Evolutionary conservation across 1,284 basidiomycete genomes (phyloP), one percentile per base, ranked within the genome.

Genomic region (Tylopilus orsonianus): DNA sequence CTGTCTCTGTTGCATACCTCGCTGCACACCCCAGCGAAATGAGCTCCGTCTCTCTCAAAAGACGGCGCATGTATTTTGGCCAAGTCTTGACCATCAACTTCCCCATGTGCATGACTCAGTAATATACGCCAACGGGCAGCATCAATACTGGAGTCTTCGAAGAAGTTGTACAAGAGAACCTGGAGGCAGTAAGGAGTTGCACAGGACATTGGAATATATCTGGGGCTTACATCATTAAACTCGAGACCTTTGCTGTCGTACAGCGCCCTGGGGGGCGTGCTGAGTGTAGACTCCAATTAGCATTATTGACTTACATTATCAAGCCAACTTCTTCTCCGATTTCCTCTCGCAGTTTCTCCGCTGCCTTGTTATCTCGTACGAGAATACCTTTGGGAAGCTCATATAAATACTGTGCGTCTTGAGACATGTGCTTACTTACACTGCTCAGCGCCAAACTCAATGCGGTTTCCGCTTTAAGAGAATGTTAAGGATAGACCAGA

Each of bases 181-280:
- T 87, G 56, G 9, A 35, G 49, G 30, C 22, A 10, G 29, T 2
- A 1, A 27, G 64, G 9, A 58, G 19, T 32, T 27, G 4, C 27
- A 5, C 13, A 36, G 13, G 10, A 4, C 2, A 5, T 26, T 10
- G 1, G 3, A n/a, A 44, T 20, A 19, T 18, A 22, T 5, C 14
- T 9, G 7, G 41, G 19, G 9, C 74, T 46, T 51, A 84, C 83
- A 48, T 87, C 85, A 54, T 87, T 77, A 57, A 87, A 87, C 59
- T 87, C 86, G 0, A 87, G 67, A 1, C 87, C 86, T 61, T 89
- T 89, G 71, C 79, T 81, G 43, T 89, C 83, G 52, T 85, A 85
- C 1, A 87, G 61, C 0, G 86, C 88, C 70, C 85, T 87, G 45
- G 7, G 22, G 23, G 5, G 35, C 24, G 29, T 42, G 10, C 24